phyloP scores from a whole-genome alignment of 2,329 filamentous ascomycete genomes.

The Sarocladiaceae sp. region DNA sequence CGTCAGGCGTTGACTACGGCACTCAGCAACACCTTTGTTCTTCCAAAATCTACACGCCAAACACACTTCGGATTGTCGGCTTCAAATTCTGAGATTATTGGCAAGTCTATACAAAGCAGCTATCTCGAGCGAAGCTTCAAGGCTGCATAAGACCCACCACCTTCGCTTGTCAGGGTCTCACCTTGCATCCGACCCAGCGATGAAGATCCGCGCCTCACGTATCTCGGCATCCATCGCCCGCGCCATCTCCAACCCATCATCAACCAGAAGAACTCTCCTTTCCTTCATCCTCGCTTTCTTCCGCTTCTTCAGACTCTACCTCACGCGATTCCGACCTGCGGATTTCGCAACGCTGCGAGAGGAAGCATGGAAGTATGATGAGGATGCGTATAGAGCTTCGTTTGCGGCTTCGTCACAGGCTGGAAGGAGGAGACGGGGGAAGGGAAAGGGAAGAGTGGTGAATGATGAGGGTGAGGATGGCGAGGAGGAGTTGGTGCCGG shows the following conservation, averaged over 20 bases:
- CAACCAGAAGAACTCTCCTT: constrained; percentile 13
- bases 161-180: not conserved
- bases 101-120: too few relatives aligned
- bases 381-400: constrained; percentile 33
- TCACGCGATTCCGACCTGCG: constrained; percentile 17
- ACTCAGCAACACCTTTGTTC: too few relatives aligned
- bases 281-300: constrained; percentile 23
- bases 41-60: too few relatives aligned
- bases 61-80: too few relatives aligned
- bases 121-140: too few relatives aligned
- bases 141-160: not conserved
- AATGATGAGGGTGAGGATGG: constrained; percentile 22
- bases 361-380: constrained; percentile 21
- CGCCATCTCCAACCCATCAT: constrained; percentile 37
- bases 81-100: too few relatives aligned
- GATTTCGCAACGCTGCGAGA: constrained; percentile 18
- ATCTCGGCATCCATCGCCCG: constrained; percentile 53
- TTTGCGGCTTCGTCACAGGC: constrained; percentile 26
- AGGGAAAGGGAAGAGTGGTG: constrained; percentile 39
- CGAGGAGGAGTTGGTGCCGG: constrained; percentile 41
- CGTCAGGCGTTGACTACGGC: not conserved
- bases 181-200: not conserved
- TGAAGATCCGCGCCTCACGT: constrained; percentile 21
- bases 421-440: constrained; percentile 50
- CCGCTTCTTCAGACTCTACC: constrained; percentile 22